Evolutionary conservation across 345 rosid genomes (phyloP), one percentile per base, ranked within the genome.

Genomic region (Hevea brasiliensis): DNA sequence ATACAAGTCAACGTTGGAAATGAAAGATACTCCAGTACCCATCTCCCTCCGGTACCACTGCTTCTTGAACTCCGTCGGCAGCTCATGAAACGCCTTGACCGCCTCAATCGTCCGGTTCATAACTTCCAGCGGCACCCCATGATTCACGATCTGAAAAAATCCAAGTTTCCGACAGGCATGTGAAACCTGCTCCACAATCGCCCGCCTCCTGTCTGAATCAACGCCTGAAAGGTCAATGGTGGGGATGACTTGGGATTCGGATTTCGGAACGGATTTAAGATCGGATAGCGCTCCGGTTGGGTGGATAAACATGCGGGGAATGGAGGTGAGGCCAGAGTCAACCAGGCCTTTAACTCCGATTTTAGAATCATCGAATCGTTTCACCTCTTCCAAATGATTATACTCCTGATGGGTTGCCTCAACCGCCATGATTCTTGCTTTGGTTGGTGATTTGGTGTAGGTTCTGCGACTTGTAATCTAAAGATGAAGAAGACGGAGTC

Each of bases 81-180:
- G 83, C 74, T 88, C 89, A 37, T 84, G 84, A 41, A 86, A 84
- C 32, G 32, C 84, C 58, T 71, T 77, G 20, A 86, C 27, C 6
- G 83, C 72, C 0, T 54, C 65, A 21, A 83, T 42, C 66, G 59
- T 32, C 1, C 76, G 60, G 67, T 89, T 87, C 68, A 85, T 59
- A 47, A 76, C 54, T 45, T 82, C 86, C 20, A 61, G 72, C 4
- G 81, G 80, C 67, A 87, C 81, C 21, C 87, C 85, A 18, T 87
- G 90, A 68, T 82, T 87, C 13, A 82, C 76, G 8, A 87, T 65
- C 81, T 82, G 93, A 53, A 87, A 87, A 74, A 89, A 87, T 7
- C 90, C 88, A 1, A 82, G 45, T 59, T 81, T 74, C 8, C 87
- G 75, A 3, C 75, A 80, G 0, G 90, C 89, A 0, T 66, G 20